Percentiles rank a stretch among this genome's conserved stretches.
Conservation (phyloP, 495 filamentous ascomycete species). For the Neurospora sp. region DNA sequence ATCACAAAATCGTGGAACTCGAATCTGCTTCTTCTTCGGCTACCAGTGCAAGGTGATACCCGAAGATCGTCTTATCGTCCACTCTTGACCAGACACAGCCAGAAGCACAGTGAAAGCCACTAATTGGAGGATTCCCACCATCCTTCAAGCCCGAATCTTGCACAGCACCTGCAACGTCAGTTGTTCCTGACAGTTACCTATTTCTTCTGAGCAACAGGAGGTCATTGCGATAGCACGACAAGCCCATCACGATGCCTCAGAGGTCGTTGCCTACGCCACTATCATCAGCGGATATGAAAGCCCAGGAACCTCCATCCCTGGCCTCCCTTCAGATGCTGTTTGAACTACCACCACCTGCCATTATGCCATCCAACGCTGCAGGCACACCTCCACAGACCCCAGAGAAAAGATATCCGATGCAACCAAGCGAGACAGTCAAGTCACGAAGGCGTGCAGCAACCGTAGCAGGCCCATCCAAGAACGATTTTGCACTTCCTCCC, state of each 20-base stretch:
- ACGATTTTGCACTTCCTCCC: slow-evolving; percentile 71
- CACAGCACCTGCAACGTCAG: not conserved
- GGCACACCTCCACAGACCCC: slow-evolving; percentile 37
- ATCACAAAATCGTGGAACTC: not conserved
- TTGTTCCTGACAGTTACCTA: not conserved
- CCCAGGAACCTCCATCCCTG: slow-evolving; percentile 60
- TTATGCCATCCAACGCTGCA: slow-evolving; percentile 27
- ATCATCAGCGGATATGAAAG: slow-evolving; percentile 71
- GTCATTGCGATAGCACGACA: not conserved
- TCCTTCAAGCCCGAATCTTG: not conserved
- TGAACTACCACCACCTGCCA: slow-evolving; percentile 74
- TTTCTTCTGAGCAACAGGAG: not conserved
- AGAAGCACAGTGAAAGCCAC: not conserved
- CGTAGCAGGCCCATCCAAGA: slow-evolving; percentile 40
- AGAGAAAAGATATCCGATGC: slow-evolving; percentile 42
- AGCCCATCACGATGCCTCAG: slow-evolving; percentile 52
- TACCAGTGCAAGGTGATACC: not conserved
- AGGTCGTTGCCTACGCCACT: slow-evolving; percentile 67
- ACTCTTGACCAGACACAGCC: not conserved
- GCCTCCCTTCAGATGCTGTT: slow-evolving; percentile 46
- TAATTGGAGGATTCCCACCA: not conserved
- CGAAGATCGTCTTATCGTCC: not conserved
- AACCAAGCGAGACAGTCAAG: slow-evolving; percentile 45
- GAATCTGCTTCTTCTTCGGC: not conserved
- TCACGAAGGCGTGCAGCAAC: slow-evolving; percentile 46